Conservation (phyloP, 768 basidiomycete species). For the Flagelloscypha sp. region DNA sequence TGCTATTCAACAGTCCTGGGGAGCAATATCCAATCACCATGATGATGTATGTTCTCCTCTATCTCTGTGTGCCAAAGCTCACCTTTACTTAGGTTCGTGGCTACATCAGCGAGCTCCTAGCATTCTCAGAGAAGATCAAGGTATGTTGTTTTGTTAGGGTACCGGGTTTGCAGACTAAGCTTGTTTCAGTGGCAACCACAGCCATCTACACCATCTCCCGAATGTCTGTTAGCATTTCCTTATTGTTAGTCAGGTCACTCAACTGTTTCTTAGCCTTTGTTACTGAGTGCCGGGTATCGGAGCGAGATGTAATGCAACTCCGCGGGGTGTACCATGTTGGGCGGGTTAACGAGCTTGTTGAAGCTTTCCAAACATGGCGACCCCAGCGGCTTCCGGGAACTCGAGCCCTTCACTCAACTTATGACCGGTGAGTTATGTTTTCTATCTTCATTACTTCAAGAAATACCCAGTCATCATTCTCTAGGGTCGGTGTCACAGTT, state of each 20-base stretch:
- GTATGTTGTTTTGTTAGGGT: conserved; percentile 23
- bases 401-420: conserved; percentile 77
- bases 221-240: too few species aligned
- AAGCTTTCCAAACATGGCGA: conserved; percentile 62
- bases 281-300: conserved; percentile 51
- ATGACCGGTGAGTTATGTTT: conserved; percentile 53
- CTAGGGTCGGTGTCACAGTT: conserved; percentile 53
- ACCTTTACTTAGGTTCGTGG: conserved; percentile 48
- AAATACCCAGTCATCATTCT: conserved; percentile 3
- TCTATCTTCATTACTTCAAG: background rate
- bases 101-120: conserved; percentile 67
- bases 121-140: conserved; percentile 66
- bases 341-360: conserved; percentile 53
- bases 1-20: conserved; percentile 60
- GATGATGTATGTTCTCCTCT: conserved; percentile 49
- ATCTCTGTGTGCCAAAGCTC: conserved; percentile 4
- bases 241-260: too few species aligned
- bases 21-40: conserved; percentile 65
- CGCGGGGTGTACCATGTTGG: conserved; percentile 52
- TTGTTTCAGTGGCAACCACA: conserved; percentile 50
- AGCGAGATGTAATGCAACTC: conserved; percentile 71
- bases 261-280: too few species aligned
- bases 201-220: conserved; percentile 51
- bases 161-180: conserved; percentile 3
- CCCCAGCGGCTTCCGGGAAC: conserved; percentile 63